Conservation (phyloP, 371 early-diverging fungal genomes). For the Gilbertella persicaria region DNA sequence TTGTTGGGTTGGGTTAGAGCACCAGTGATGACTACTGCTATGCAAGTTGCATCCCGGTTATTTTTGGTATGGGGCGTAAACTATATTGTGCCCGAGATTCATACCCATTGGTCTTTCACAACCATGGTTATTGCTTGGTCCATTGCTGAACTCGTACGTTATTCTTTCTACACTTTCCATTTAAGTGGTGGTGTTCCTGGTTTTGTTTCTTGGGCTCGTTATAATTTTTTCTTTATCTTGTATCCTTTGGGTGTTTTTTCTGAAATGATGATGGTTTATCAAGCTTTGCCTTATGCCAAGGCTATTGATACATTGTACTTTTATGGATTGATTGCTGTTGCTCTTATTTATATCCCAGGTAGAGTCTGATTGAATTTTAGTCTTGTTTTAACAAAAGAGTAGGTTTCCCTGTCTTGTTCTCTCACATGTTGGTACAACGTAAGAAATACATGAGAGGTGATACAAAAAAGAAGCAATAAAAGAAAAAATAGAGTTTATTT, state of each 20-base stretch:
- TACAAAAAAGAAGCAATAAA: constrained; percentile 27
- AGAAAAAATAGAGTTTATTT: constrained; percentile 1
- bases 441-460: constrained; percentile 67
- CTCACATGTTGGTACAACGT: constrained; percentile 90
- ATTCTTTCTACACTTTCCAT: constrained; percentile 80
- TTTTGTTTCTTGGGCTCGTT: constrained; percentile 71
- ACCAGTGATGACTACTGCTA: constrained; percentile 74
- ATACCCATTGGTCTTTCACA: constrained; percentile 66
- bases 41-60: constrained; percentile 88
- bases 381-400: too few relatives aligned
- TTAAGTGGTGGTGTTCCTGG: constrained; percentile 51
- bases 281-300: constrained; percentile 70
- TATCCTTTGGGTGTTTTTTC: constrained; percentile 90
- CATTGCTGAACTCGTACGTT: constrained; percentile 89
- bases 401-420: constrained; percentile 83
- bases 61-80: constrained; percentile 84
- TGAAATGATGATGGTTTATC: constrained; percentile 78
- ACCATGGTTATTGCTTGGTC: constrained; percentile 93
- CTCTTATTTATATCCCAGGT: constrained; percentile 76
- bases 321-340: constrained; percentile 53
- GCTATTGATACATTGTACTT: constrained; percentile 51
- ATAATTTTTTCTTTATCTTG: constrained; percentile 86
- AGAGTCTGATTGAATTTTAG: too few relatives aligned
- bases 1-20: constrained; percentile 76
- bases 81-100: constrained; percentile 67